Evolutionary conservation across 768 basidiomycete genomes (phyloP).

Genomic region (Suillus spraguei): DNA sequence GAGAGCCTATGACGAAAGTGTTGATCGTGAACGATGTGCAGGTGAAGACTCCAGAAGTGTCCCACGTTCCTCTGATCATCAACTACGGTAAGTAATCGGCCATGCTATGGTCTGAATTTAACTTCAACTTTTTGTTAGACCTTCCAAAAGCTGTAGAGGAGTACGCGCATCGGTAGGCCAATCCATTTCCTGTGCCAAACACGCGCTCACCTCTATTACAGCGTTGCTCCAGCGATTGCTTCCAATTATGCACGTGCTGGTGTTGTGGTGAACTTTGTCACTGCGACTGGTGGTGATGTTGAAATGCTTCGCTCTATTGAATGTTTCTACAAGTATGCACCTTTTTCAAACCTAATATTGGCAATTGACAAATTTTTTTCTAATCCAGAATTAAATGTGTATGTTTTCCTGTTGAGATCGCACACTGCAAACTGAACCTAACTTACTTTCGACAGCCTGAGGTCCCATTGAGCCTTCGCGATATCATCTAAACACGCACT

Average conservation of each 20-base stretch:
- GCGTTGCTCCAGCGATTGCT: conserved; percentile 87
- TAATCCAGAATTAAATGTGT: conserved; percentile 83
- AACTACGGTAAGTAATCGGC: conserved; percentile 72
- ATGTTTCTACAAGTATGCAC: conserved; percentile 91
- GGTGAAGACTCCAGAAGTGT: conserved; percentile 87
- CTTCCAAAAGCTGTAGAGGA: conserved; percentile 95
- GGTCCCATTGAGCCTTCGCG: conserved; percentile 88
- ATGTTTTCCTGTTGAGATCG: conserved; percentile 33
- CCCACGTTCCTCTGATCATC: conserved; percentile 90
- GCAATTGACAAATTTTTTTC: conserved; percentile 13
- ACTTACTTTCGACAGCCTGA: conserved; percentile 61
- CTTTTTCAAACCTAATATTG: conserved; percentile 11
- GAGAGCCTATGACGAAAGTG: conserved; percentile 70
- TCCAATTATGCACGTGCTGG: conserved; percentile 83
- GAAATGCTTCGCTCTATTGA: conserved; percentile 99
- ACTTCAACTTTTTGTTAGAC: conserved; percentile 49
- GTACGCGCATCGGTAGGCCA: conserved; percentile 85
- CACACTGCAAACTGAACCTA: conserved; percentile 17
- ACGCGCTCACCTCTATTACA: conserved; percentile 32
- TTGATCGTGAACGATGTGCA: conserved; percentile 94
- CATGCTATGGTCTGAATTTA: background rate
- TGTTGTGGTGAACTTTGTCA: conserved; percentile 95
- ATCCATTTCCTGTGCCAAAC: background rate
- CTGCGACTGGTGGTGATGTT: conserved; percentile 95
- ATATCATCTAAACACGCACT: conserved; percentile 68